Percentiles rank a stretch among this genome's conserved stretches.
Conservation (phyloP, 129 eudicot species). For the Helichrysum umbraculigerum region DNA sequence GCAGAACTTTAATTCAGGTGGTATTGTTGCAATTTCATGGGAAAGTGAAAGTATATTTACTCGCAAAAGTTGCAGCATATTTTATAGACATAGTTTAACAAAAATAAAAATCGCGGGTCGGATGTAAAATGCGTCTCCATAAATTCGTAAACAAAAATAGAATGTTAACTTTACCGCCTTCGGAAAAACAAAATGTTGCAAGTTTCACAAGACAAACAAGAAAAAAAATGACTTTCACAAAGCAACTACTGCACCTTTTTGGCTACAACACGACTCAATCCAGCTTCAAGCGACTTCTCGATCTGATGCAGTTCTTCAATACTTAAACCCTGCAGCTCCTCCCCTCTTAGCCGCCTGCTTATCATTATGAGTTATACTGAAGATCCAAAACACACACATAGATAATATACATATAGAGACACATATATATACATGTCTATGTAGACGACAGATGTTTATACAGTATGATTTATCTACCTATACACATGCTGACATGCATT, state of each 20-base stretch:
- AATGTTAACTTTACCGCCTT: neutral
- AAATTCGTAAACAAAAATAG: neutral
- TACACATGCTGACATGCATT: neutral
- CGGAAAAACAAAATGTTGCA: neutral
- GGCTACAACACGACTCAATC: slow-evolving; percentile 69
- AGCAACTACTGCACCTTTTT: slow-evolving; percentile 56
- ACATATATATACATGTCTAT: slow-evolving; percentile 2
- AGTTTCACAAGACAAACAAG: neutral
- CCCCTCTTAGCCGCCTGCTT: slow-evolving; percentile 87
- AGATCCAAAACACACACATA: neutral
- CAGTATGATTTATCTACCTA: too few relatives aligned
- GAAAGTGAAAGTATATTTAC: neutral
- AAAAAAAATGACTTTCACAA: slow-evolving; percentile 2
- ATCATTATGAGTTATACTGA: slow-evolving; percentile 7
- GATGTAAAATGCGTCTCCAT: neutral
- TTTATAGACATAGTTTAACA: too few relatives aligned
- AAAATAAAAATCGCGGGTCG: too few relatives aligned
- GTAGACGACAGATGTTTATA: neutral
- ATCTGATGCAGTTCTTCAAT: slow-evolving; percentile 79
- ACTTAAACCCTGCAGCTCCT: slow-evolving; percentile 79
- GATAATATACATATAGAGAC: neutral
- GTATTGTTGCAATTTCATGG: slow-evolving; percentile 2
- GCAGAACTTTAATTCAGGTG: neutral
- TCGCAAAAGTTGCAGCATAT: slow-evolving; percentile 10
- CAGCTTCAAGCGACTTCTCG: slow-evolving; percentile 77